phyloP scores from a whole-genome alignment of 1,284 basidiomycete species.

The Neonothopanus nambi region DNA sequence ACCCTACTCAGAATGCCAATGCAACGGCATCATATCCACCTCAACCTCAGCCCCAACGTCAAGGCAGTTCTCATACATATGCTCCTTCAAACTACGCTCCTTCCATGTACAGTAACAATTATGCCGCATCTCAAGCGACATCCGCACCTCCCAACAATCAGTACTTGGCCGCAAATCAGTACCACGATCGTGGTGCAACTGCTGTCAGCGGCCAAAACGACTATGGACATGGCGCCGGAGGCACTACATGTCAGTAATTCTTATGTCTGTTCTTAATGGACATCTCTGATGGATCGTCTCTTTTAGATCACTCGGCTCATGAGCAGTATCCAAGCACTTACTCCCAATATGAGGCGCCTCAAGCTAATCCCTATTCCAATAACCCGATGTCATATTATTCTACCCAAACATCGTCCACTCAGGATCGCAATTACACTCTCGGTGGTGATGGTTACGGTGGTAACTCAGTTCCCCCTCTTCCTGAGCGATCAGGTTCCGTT shows the following conservation, averaged over 20 bases:
- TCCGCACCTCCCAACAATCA: conserved; percentile 23
- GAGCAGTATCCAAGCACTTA: conserved; percentile 49
- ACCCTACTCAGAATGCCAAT: conserved; percentile 32
- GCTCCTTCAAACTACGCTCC: conserved; percentile 40
- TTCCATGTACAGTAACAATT: conserved; percentile 36
- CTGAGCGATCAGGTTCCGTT: conserved; percentile 16
- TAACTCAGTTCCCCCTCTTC: conserved; percentile 46
- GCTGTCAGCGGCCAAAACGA: conserved; percentile 32
- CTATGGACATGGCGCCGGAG: conserved; percentile 57
- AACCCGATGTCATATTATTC: conserved; percentile 22
- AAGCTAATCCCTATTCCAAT: conserved; percentile 5
- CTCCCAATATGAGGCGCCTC: conserved; percentile 49
- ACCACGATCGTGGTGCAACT: conserved; percentile 33
- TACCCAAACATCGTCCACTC: conserved; percentile 32
- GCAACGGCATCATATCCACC: conserved; percentile 39
- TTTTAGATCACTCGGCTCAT: conserved; percentile 56
- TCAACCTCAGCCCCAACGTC: conserved; percentile 38
- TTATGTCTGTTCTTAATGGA: neutral
- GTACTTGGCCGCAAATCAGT: conserved; percentile 23
- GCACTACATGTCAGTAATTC: conserved; percentile 52
- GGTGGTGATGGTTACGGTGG: conserved; percentile 58
- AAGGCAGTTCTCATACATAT: conserved; percentile 45
- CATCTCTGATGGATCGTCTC: neutral
- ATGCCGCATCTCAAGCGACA: conserved; percentile 18
- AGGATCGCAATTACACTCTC: conserved; percentile 56